Base-by-base conservation (phyloP, 106 monocot species). In the Dioscorea dumetorum region DNA sequence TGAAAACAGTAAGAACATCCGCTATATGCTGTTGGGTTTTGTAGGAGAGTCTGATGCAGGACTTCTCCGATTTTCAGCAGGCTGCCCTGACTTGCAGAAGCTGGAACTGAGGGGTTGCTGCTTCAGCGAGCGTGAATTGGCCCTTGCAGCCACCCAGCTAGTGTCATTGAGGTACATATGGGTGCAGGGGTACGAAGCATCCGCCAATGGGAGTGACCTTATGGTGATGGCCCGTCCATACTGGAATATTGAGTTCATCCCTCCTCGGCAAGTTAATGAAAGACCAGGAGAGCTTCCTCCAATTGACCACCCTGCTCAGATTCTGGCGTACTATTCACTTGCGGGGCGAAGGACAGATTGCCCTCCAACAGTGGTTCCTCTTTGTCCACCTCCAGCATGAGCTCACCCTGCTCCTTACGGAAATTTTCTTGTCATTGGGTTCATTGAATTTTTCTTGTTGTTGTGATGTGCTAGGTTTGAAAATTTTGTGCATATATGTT, bases 311-410 rank as follows among this genome's bases (percentile, higher is more conserved):
- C 91, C 91, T 10, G 86, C 91, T 24, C 95, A 88, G 76, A 67
- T 91, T n/a, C 75, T 95, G 19, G 90, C 91, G 0, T 95, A 95
- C 73, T 88, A 91, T 81, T 95, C 95, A n/a, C 85, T 95, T 58
- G 91, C 91, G 12, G 95, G 95, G 56, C 59, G 67, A 49, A 79
- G 95, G 57, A 80, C 34, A 1, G 91, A 91, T 62, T 85, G 48
- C 62, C 91, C 90, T 13, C 61, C 74, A 12, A 70, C 81, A 4
- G 87, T 91, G 20, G 64, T 90, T 65, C 91, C 88, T 12, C 48
- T 91, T 34, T 69, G 83, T 73, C 75, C 79, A 48, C 62, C 41
- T 8, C 9, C 41, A 41, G 41, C 58, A 23, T 77, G 77, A 81
- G 28, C 63, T 67, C 70, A 72, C 41, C 41, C 41, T 41, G 41